phyloP scores from a whole-genome alignment of 257 asterid genomes.

The Jaltomata sinuosa region DNA sequence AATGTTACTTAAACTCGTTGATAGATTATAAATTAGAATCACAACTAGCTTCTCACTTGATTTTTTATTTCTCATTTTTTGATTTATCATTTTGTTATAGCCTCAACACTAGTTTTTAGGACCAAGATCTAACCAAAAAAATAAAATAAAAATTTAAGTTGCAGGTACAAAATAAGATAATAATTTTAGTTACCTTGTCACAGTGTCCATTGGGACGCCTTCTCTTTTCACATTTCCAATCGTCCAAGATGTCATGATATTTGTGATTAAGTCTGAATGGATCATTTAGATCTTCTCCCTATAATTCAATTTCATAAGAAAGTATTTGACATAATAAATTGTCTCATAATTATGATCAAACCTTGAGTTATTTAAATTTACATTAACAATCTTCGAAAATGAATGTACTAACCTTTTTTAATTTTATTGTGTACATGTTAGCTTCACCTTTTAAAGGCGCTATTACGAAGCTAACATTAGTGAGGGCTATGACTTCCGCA shows the following conservation, averaged over 20 bases:
- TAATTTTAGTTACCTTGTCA: not conserved
- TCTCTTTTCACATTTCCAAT: not conserved
- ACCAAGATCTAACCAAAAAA: not conserved
- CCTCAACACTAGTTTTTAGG: too few relatives aligned
- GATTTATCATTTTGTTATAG: too few relatives aligned
- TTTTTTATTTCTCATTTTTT: not conserved
- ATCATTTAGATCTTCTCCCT: not conserved
- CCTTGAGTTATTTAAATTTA: too few relatives aligned
- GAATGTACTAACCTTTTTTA: too few relatives aligned
- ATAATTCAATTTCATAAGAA: too few relatives aligned
- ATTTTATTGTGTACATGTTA: too few relatives aligned
- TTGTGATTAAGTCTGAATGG: not conserved
- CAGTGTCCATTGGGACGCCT: not conserved
- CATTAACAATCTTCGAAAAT: too few relatives aligned
- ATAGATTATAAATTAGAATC: too few relatives aligned
- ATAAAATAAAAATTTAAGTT: not conserved
- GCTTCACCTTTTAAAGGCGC: too few relatives aligned
- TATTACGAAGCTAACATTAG: not conserved
- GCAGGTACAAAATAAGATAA: not conserved
- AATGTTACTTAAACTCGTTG: not conserved
- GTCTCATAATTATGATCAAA: too few relatives aligned
- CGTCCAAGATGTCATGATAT: not conserved
- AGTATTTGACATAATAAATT: too few relatives aligned
- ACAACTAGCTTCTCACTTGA: not conserved
- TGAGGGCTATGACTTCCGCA: too few relatives aligned